Percentiles rank a stretch among this genome's conserved stretches.
phyloP scores from a whole-genome alignment of 2,329 filamentous ascomycete species.

The Rosellinia necatrix region DNA sequence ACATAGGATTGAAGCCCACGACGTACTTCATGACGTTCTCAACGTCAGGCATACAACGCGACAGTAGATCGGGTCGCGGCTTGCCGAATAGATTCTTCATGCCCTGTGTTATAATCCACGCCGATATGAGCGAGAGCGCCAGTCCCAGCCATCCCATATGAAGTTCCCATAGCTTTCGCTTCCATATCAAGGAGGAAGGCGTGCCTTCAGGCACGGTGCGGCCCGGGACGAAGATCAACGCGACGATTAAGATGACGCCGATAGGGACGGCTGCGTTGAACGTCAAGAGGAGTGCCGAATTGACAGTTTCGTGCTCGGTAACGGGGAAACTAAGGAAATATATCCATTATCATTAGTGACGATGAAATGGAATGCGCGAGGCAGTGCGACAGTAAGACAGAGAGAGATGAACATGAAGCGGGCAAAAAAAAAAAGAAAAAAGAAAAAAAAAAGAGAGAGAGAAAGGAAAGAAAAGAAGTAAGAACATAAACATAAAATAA shows the following conservation, averaged over 20 bases:
- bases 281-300: slow-evolving; percentile 67
- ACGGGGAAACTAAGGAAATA: slow-evolving; percentile 67
- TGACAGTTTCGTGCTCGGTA: slow-evolving; percentile 72
- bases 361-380: too few species aligned
- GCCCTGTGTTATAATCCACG: slow-evolving; percentile 81
- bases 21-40: slow-evolving; percentile 61
- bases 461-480: background rate
- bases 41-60: slow-evolving; percentile 77
- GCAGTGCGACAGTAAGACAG: slow-evolving; percentile 14
- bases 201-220: slow-evolving; percentile 66
- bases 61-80: slow-evolving; percentile 80
- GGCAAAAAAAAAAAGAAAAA: background rate
- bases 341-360: background rate
- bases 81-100: slow-evolving; percentile 79
- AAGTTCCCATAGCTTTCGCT: slow-evolving; percentile 87
- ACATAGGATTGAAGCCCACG: slow-evolving; percentile 53
- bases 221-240: slow-evolving; percentile 73
- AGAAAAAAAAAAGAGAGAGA: background rate
- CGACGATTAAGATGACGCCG: slow-evolving; percentile 69
- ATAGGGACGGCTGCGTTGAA: slow-evolving; percentile 68
- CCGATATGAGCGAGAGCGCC: slow-evolving; percentile 69
- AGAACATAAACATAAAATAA: too few species aligned
- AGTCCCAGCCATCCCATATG: slow-evolving; percentile 86
- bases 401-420: too few species aligned
- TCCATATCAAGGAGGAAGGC: slow-evolving; percentile 70